These are phyloP conservation scores for Macrotyloma uniflorum DNA, from an alignment of 306 rosid species.

Conservation along the genomic window DNA sequence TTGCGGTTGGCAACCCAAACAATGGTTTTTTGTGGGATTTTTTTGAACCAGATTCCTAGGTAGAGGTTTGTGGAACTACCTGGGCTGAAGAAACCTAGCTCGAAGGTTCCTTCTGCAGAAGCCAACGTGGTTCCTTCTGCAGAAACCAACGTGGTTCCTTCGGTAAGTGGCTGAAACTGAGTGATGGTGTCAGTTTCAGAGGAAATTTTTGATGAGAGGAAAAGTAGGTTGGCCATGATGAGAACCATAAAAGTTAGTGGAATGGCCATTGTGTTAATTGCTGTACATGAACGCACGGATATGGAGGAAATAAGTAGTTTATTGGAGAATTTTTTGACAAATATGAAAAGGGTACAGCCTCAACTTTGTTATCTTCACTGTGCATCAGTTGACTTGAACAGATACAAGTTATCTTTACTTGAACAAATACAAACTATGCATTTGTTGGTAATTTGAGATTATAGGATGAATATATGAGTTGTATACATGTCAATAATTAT, in stretches of 20 bases:
- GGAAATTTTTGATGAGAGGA: neutral
- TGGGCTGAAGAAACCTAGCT: slow-evolving; percentile 34
- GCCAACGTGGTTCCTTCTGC: slow-evolving; percentile 12
- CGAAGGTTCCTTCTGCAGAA: slow-evolving; percentile 20
- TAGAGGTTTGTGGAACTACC: slow-evolving; percentile 20
- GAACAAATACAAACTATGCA: too few species aligned
- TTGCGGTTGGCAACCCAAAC: slow-evolving; percentile 32
- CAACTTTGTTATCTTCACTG: neutral
- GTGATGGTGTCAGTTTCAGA: neutral
- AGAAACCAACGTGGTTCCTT: slow-evolving; percentile 26
- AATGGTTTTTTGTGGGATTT: neutral
- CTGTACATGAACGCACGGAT: neutral
- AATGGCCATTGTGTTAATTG: neutral
- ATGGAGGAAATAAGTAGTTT: neutral
- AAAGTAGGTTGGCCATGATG: neutral
- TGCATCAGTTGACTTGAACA: neutral
- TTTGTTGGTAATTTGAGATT: too few species aligned
- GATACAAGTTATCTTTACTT: too few species aligned
- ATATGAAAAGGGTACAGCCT: neutral
- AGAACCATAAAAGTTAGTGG: neutral
- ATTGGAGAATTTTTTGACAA: neutral
- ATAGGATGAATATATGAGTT: too few species aligned
- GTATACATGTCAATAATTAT: too few species aligned
- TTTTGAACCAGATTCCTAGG: slow-evolving; percentile 34
- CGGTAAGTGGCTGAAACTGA: neutral